These are phyloP conservation scores for Nemania diffusa DNA, from an alignment of 2,329 filamentous ascomycete species.

Conservation along the genomic window DNA sequence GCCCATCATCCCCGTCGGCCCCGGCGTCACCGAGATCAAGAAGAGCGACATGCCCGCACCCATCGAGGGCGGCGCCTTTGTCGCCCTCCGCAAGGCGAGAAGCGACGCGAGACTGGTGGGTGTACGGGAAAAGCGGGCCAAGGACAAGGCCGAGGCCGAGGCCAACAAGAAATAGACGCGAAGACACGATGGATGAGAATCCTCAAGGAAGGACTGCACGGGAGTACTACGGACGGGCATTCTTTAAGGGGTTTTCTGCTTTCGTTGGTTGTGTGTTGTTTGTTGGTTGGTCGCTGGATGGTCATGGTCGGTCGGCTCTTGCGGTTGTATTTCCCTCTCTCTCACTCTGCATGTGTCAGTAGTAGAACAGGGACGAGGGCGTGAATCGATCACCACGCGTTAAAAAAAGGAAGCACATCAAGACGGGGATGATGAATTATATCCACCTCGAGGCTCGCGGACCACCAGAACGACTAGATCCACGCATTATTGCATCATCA, in stretches of 20 bases:
- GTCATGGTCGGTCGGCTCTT: slow-evolving; percentile 47
- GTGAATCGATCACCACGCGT: slow-evolving; percentile 34
- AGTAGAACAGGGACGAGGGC: slow-evolving; percentile 37
- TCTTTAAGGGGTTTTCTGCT: slow-evolving; percentile 48
- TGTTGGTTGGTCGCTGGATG: slow-evolving; percentile 39
- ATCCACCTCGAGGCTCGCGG: slow-evolving; percentile 37
- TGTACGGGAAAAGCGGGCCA: slow-evolving; percentile 90
- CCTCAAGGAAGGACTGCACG: slow-evolving; percentile 46
- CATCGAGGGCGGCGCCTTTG: slow-evolving; percentile 85
- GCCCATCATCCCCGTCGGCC: slow-evolving; percentile 76
- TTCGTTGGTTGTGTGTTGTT: slow-evolving; percentile 44
- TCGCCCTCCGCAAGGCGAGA: slow-evolving; percentile 84
- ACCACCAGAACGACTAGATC: slow-evolving; percentile 37
- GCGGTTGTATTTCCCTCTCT: slow-evolving; percentile 35
- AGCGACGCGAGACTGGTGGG: slow-evolving; percentile 84
- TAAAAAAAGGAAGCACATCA: slow-evolving; percentile 16
- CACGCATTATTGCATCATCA: slow-evolving; percentile 45
- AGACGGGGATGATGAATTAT: slow-evolving; percentile 39
- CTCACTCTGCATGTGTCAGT: slow-evolving; percentile 34
- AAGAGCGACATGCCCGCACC: slow-evolving; percentile 82
- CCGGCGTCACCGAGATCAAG: slow-evolving; percentile 78
- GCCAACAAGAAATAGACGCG: slow-evolving; percentile 82
- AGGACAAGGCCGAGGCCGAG: slow-evolving; percentile 87
- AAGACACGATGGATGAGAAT: slow-evolving; percentile 38
- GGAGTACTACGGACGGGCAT: slow-evolving; percentile 52